Conservation (phyloP, 208 protist species). For the Acanthamoeba royreba region DNA sequence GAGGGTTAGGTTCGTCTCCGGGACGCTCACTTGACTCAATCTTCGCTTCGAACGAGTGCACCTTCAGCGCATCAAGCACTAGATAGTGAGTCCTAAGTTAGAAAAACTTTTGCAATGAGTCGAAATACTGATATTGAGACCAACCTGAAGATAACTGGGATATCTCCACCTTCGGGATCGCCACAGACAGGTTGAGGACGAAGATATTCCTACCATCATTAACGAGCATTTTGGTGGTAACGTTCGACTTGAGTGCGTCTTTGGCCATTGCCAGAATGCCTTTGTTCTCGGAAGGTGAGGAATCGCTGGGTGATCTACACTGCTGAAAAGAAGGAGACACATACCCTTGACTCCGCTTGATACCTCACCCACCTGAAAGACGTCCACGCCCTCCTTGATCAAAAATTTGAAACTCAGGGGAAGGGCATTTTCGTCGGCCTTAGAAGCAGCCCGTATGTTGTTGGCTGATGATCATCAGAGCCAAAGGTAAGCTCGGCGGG, state of each 20-base stretch:
- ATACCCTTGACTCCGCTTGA: background rate
- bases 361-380: background rate
- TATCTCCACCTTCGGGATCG: no score
- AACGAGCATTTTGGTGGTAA: no score
- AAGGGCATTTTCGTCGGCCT: background rate
- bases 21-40: background rate
- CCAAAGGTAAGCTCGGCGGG: no score
- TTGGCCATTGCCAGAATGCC: background rate
- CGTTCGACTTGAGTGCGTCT: background rate
- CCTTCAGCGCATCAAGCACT: background rate
- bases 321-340: no score
- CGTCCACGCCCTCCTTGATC: background rate
- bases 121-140: no score
- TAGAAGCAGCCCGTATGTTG: background rate
- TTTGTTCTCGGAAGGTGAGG: no score
- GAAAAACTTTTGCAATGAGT: background rate
- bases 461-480: background rate
- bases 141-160: no score
- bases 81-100: no score
- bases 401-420: background rate
- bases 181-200: no score
- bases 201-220: no score
- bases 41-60: background rate
- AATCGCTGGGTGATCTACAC: no score
- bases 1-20: background rate